Conservation (phyloP, 2,329 filamentous ascomycete species). For the Blastomyces percursus region DNA sequence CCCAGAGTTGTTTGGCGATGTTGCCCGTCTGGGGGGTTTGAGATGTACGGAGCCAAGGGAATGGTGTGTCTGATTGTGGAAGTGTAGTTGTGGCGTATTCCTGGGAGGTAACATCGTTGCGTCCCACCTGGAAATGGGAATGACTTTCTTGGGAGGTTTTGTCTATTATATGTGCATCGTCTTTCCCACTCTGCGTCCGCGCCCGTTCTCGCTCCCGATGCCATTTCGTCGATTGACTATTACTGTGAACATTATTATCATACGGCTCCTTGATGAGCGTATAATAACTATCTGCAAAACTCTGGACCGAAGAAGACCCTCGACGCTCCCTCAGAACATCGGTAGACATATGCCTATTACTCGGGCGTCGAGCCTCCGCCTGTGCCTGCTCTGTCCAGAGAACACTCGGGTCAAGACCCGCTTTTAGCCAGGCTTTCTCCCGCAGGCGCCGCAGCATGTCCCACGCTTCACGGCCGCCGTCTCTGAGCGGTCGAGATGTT, state of each 20-base stretch:
- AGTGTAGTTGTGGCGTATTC: background rate
- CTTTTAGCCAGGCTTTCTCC: slow-evolving; percentile 39
- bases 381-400: slow-evolving; percentile 40
- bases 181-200: background rate
- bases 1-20: background rate
- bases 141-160: background rate
- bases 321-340: slow-evolving; percentile 8
- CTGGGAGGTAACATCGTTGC: background rate
- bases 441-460: slow-evolving; percentile 39
- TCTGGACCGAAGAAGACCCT: slow-evolving; percentile 6
- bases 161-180: background rate
- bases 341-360: background rate
- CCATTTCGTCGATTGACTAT: background rate
- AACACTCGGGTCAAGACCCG: slow-evolving; percentile 36
- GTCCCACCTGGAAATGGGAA: background rate
- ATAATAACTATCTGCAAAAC: slow-evolving; percentile 14
- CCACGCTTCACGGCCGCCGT: slow-evolving; percentile 40
- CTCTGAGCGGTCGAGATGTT: slow-evolving; percentile 34
- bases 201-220: background rate
- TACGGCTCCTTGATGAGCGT: slow-evolving; percentile 13
- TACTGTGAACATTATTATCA: slow-evolving; percentile 5
- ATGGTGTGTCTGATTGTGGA: background rate
- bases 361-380: slow-evolving; percentile 21
- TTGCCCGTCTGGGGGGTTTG: background rate
- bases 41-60: background rate